Evolutionary conservation across 1,284 basidiomycete genomes (phyloP), one percentile per base, ranked within the genome.

Genomic region (Stygiomarasmius scandens): DNA sequence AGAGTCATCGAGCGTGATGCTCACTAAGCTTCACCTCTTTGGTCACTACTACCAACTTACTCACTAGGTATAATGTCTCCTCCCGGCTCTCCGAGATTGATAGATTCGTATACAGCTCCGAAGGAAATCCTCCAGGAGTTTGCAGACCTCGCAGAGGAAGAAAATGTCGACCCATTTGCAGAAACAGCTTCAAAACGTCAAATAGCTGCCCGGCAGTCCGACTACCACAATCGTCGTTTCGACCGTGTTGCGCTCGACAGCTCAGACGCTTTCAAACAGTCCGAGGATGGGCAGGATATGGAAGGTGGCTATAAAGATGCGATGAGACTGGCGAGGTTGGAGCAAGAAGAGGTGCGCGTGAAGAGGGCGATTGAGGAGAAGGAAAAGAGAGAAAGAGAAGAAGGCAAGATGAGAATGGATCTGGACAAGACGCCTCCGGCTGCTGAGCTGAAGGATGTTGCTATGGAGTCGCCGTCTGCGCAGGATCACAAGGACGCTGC

Each of bases 81-180:
- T 67, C 76, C 82, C 56, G 72, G 72, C 59, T 83, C 83, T 61
- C 81, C 81, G 63, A 78, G 84, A 71, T 80, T 92, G 61, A 83
- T 94, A 64, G 90, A 92, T 80, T 92, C 90, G 50, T 95, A 90
- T 74, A 94, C 95, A 53, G 95, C 85, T 44, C 95, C 96, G 8
- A 96, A 95, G 77, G 96, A 99, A 61, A 83, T 99, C 52, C 83
- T 98, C 32, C 86, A 95, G 74, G 97, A 99, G 75, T 98, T 98
- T 66, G 92, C 90, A 48, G 87, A 95, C 61, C 84, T 95, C 71
- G 93, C 92, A 25, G 95, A 96, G 68, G 92, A 95, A 71, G 93
- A 96, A 68, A 82, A 93, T 70, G 77, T 92, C 66, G 96, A 99
- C 72, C 95, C 94, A 12, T 96, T 99, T 68, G 90, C 92, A 56